These are phyloP conservation scores for Trichophyton benhamiae DNA, from an alignment of 2,329 filamentous ascomycete genomes.

Conservation along the genomic window DNA sequence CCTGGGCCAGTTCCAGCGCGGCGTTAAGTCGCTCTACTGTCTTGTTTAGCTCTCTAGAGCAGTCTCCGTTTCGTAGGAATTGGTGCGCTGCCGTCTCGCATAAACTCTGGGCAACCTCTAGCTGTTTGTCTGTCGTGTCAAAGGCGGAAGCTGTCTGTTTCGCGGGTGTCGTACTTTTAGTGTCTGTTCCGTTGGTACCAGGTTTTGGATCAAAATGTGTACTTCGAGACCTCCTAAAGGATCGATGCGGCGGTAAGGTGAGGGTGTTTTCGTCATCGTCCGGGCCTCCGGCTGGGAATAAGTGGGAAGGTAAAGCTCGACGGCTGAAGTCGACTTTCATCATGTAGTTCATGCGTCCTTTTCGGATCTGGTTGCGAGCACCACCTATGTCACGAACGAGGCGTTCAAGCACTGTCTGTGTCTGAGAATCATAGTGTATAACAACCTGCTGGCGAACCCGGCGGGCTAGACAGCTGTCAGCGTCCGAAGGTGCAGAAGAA, in stretches of 20 bases:
- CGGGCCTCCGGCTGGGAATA: constrained; percentile 1
- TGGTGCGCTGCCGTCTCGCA: constrained; percentile 83
- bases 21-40: constrained; percentile 54
- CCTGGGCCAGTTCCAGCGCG: constrained; percentile 49
- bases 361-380: constrained; percentile 71
- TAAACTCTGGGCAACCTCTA: constrained; percentile 68
- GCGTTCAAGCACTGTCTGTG: constrained; percentile 70
- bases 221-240: constrained; percentile 7
- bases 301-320: constrained; percentile 8
- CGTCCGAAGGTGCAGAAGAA: neutral
- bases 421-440: constrained; percentile 83
- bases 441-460: constrained; percentile 65
- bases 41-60: constrained; percentile 59
- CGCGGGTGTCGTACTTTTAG: constrained; percentile 6
- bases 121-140: constrained; percentile 61
- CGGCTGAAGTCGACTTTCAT: constrained; percentile 16
- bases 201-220: neutral
- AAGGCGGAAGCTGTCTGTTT: constrained; percentile 44
- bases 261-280: neutral
- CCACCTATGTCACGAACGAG: constrained; percentile 70
- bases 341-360: constrained; percentile 53
- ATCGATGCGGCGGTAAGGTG: constrained; percentile 8
- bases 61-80: constrained; percentile 77
- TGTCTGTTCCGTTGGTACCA: neutral
- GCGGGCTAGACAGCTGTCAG: constrained; percentile 36